phyloP scores from a whole-genome alignment of 1,139 yeast species.

The Schwanniomyces etchellsii region DNA sequence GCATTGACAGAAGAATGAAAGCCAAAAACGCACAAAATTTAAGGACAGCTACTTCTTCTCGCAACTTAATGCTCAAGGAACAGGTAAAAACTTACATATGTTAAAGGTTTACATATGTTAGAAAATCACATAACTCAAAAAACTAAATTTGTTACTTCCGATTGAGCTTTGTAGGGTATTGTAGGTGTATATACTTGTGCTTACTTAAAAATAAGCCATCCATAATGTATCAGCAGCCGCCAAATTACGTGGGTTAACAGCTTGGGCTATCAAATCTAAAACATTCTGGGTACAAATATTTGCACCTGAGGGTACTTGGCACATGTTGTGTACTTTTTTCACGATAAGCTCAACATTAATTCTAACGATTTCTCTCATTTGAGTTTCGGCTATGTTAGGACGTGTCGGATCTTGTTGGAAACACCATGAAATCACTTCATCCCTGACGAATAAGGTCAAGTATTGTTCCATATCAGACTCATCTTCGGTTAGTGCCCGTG shows the following conservation, averaged over 20 bases:
- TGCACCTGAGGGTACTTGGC: constrained; percentile 71
- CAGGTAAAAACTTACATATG: constrained; percentile 1
- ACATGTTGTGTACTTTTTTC: constrained; percentile 62
- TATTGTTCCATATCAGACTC: constrained; percentile 86
- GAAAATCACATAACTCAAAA: no score
- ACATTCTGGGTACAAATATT: constrained; percentile 89
- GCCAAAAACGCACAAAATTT: constrained; percentile 2
- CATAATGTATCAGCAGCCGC: constrained; percentile 91
- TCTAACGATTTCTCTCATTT: constrained; percentile 79
- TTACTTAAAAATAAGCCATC: constrained; percentile 91
- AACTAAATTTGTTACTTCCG: no score
- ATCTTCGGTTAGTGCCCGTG: constrained; percentile 84
- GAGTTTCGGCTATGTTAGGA: constrained; percentile 67
- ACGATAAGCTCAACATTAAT: constrained; percentile 83
- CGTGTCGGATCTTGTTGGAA: constrained; percentile 71
- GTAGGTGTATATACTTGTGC: no score
- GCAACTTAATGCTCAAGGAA: background rate
- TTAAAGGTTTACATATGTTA: background rate
- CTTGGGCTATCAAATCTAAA: constrained; percentile 86
- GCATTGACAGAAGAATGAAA: constrained; percentile 14
- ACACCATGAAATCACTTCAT: constrained; percentile 92
- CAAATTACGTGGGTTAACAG: constrained; percentile 91
- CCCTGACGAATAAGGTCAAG: constrained; percentile 86
- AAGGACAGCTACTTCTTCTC: constrained; percentile 1
- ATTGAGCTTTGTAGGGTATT: no score